phyloP scores from a whole-genome alignment of 768 basidiomycete genomes.

The Phallus indusiatus region DNA sequence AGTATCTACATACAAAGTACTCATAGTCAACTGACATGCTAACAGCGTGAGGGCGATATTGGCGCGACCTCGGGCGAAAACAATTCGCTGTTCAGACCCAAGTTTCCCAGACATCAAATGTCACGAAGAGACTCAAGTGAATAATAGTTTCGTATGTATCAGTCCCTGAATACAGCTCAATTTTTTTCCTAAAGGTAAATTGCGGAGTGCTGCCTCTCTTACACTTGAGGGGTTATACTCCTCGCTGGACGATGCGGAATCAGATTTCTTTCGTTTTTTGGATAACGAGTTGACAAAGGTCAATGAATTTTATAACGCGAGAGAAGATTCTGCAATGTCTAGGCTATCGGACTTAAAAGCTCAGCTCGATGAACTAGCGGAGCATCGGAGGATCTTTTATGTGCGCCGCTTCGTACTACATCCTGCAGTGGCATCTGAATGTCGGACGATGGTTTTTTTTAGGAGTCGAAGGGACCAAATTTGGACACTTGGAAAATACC shows the following conservation, averaged over 20 bases:
- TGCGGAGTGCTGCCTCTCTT: conserved; percentile 19
- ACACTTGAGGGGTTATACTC: conserved; percentile 32
- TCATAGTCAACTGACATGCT: no score
- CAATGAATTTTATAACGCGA: conserved; percentile 68
- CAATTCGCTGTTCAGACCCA: no score
- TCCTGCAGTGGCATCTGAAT: no score
- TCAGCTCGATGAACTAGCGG: conserved; percentile 67
- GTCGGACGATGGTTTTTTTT: background rate
- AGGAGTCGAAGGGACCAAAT: background rate
- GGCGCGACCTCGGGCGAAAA: no score
- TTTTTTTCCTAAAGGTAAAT: background rate
- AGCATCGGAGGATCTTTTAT: conserved; percentile 52
- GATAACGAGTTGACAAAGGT: conserved; percentile 80
- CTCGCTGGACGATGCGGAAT: conserved; percentile 49
- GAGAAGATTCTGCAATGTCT: conserved; percentile 45
- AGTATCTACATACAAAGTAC: background rate
- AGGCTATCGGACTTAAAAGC: conserved; percentile 33
- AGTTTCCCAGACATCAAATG: no score
- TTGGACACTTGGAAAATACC: conserved; percentile 2
- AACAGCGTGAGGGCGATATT: no score
- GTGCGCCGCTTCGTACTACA: no score
- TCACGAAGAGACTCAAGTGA: no score
- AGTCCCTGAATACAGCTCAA: background rate
- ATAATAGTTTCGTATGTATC: no score
- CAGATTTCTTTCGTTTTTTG: conserved; percentile 65